phyloP scores from a whole-genome alignment of 495 filamentous ascomycete genomes.

The Hypoxylon trugodes region DNA sequence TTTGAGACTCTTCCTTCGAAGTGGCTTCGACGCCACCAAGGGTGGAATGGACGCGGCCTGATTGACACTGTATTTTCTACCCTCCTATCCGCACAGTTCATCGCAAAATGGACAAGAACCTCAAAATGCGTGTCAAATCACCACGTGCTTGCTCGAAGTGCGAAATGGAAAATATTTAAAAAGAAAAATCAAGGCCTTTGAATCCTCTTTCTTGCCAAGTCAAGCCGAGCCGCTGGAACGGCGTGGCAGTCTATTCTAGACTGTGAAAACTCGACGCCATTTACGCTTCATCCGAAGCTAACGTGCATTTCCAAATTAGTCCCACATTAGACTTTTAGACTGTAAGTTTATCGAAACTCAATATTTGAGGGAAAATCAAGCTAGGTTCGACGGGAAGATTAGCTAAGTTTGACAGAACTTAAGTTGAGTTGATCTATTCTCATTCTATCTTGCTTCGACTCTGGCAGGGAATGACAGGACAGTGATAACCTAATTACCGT shows the following conservation, averaged over 20 bases:
- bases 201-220: background rate
- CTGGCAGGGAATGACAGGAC: too few relatives aligned
- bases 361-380: background rate
- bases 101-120: too few relatives aligned
- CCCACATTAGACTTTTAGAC: background rate
- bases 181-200: background rate
- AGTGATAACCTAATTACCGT: too few relatives aligned
- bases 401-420: constrained; percentile 1
- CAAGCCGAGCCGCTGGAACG: background rate
- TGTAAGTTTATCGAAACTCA: background rate
- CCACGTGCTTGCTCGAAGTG: background rate
- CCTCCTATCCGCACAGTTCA: too few relatives aligned
- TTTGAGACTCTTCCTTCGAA: too few relatives aligned
- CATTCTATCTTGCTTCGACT: too few relatives aligned
- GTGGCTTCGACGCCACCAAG: too few relatives aligned
- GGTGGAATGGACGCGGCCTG: too few relatives aligned
- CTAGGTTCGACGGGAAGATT: background rate
- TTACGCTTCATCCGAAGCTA: constrained; percentile 1
- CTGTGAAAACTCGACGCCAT: background rate
- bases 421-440: too few relatives aligned
- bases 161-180: background rate
- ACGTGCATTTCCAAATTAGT: background rate
- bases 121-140: background rate
- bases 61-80: too few relatives aligned
- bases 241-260: background rate